A percentile compares a stretch with the other conserved stretches of the same genome.
These are phyloP conservation scores for Coleophoma eucalyptorum DNA, from an alignment of 2,329 filamentous ascomycete genomes.

Conservation along the genomic window DNA sequence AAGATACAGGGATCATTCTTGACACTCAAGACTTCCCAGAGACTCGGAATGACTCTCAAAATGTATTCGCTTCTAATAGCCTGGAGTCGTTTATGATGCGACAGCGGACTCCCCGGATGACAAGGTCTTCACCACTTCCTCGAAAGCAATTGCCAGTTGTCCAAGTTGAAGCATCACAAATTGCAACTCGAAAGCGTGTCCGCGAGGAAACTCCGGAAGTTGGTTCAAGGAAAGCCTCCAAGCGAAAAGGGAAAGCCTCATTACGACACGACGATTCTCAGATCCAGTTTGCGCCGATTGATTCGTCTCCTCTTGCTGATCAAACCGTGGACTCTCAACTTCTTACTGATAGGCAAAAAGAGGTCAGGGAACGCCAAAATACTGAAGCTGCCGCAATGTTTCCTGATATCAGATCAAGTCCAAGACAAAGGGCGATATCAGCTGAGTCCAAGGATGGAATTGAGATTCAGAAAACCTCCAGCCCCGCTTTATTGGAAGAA, in stretches of 20 bases:
- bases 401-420: constrained; percentile 59
- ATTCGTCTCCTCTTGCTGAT: constrained; percentile 49
- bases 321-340: constrained; percentile 61
- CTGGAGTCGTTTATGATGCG: constrained; percentile 5
- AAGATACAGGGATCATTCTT: constrained; percentile 15
- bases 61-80: constrained; percentile 8
- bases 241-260: constrained; percentile 40
- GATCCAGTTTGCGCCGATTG: constrained; percentile 69
- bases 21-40: constrained; percentile 35
- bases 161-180: constrained; percentile 9
- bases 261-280: constrained; percentile 80
- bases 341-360: constrained; percentile 75
- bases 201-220: constrained; percentile 27
- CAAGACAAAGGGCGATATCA: constrained; percentile 18
- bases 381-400: constrained; percentile 62
- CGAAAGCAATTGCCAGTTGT: constrained; percentile 6
- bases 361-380: constrained; percentile 70
- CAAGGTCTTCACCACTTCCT: constrained; percentile 9
- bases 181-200: constrained; percentile 13
- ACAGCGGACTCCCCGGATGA: constrained; percentile 5
- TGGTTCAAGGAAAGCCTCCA: constrained; percentile 27
- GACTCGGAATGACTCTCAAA: constrained; percentile 14
- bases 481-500: neutral
- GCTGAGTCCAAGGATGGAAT: constrained; percentile 22
- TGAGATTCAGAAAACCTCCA: constrained; percentile 40